phyloP scores from a whole-genome alignment of 768 basidiomycete genomes.

The Russula dissimulans region DNA sequence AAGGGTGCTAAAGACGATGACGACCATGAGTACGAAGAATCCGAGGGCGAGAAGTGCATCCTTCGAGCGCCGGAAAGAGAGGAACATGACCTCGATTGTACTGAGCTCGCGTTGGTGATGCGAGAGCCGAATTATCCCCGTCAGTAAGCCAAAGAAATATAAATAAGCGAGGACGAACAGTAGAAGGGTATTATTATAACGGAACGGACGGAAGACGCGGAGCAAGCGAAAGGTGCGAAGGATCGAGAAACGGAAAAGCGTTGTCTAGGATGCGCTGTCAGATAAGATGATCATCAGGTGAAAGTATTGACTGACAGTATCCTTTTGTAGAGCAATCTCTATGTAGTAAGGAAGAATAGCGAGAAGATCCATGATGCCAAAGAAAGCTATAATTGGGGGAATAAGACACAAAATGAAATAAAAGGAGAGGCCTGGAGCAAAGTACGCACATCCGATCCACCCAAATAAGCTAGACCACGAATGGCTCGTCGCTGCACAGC shows the following conservation, averaged over 20 bases:
- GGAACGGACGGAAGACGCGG: slow-evolving; percentile 85
- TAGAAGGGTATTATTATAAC: slow-evolving; percentile 74
- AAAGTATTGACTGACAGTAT: slow-evolving; percentile 50
- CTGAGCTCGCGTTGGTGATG: slow-evolving; percentile 27
- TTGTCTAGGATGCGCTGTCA: slow-evolving; percentile 41
- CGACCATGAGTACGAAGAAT: slow-evolving; percentile 83
- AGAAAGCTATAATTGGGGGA: slow-evolving; percentile 46
- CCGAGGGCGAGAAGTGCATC: slow-evolving; percentile 80
- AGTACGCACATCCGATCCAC: slow-evolving; percentile 59
- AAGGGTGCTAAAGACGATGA: slow-evolving; percentile 82
- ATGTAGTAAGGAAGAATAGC: slow-evolving; percentile 87
- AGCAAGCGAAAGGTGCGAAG: slow-evolving; percentile 82
- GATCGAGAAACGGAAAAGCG: slow-evolving; percentile 85
- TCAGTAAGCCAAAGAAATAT: neutral
- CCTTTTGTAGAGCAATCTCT: slow-evolving; percentile 73
- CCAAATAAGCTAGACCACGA: slow-evolving; percentile 49
- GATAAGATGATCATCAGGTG: neutral
- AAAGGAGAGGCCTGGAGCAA: neutral
- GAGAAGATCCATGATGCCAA: slow-evolving; percentile 76
- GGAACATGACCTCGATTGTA: slow-evolving; percentile 89
- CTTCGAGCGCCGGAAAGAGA: slow-evolving; percentile 76
- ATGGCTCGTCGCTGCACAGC: slow-evolving; percentile 68
- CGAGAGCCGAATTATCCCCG: neutral
- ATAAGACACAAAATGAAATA: neutral
- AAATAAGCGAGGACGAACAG: slow-evolving; percentile 36